Percentiles rank a stretch among this genome's conserved stretches.
Conservation (phyloP, 768 basidiomycete genomes). For the Erythrobasidium yunnanense region DNA sequence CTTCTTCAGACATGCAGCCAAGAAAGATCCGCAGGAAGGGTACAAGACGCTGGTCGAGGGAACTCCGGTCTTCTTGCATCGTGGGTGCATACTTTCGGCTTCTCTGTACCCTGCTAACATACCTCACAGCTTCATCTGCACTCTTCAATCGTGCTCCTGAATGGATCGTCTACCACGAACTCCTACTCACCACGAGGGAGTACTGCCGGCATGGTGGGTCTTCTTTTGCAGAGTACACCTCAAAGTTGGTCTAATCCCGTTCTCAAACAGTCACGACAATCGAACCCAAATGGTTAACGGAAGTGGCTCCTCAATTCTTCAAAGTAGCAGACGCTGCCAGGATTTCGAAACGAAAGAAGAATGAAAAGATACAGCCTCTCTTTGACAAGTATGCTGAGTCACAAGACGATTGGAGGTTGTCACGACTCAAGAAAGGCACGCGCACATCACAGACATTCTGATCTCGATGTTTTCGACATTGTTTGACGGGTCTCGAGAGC, state of each 20-base stretch:
- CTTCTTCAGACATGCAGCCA: conserved; percentile 95
- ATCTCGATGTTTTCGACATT: background rate
- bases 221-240: background rate
- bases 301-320: conserved; percentile 97
- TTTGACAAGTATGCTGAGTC: conserved; percentile 53
- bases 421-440: conserved; percentile 80
- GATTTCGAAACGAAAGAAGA: conserved; percentile 88
- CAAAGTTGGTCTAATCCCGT: background rate
- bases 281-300: conserved; percentile 96
- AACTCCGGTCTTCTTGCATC: conserved; percentile 98
- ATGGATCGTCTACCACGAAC: conserved; percentile 90
- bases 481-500: no score
- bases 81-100: background rate
- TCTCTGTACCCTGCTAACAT: background rate
- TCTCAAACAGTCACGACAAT: conserved; percentile 62
- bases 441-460: conserved; percentile 84
- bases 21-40: conserved; percentile 75
- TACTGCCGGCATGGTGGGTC: conserved; percentile 53
- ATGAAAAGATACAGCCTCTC: conserved; percentile 74
- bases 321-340: conserved; percentile 95
- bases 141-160: conserved; percentile 94
- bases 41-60: conserved; percentile 96
- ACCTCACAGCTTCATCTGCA: conserved; percentile 54
- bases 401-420: conserved; percentile 63
- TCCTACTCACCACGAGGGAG: conserved; percentile 90